phyloP scores from a whole-genome alignment of 2,329 filamentous ascomycete species.

The Cladobotryum protrusum region DNA sequence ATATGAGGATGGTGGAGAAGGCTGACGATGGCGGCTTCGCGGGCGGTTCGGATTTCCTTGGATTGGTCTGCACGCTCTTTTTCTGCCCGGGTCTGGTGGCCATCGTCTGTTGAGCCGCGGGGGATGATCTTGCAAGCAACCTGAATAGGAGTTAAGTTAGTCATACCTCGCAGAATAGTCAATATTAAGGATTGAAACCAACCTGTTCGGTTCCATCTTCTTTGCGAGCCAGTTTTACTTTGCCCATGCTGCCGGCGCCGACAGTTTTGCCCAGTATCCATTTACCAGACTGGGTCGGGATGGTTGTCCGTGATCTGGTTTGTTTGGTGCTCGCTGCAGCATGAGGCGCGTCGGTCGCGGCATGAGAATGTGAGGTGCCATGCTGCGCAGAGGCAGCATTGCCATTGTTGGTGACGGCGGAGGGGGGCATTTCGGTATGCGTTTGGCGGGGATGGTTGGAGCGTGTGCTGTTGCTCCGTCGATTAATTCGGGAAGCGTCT shows the following conservation, averaged over 20 bases:
- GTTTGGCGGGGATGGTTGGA: slow-evolving; percentile 33
- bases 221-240: slow-evolving; percentile 92
- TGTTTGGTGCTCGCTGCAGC: slow-evolving; percentile 39
- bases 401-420: slow-evolving; percentile 48
- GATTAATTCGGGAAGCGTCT: slow-evolving; percentile 33
- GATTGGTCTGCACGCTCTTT: slow-evolving; percentile 90
- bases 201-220: slow-evolving; percentile 88
- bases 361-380: slow-evolving; percentile 35
- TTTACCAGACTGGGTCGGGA: slow-evolving; percentile 83
- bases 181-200: slow-evolving; percentile 21
- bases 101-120: slow-evolving; percentile 80
- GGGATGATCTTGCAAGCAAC: slow-evolving; percentile 97
- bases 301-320: slow-evolving; percentile 65
- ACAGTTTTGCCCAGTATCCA: slow-evolving; percentile 97
- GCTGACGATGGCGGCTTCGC: slow-evolving; percentile 93
- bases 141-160: slow-evolving; percentile 35
- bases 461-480: slow-evolving; percentile 46
- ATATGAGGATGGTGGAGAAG: slow-evolving; percentile 93
- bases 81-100: slow-evolving; percentile 62
- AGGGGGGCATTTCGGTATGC: slow-evolving; percentile 43
- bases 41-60: slow-evolving; percentile 89
- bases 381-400: slow-evolving; percentile 46
- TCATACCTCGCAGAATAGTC: not conserved
- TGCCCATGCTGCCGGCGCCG: slow-evolving; percentile 96
- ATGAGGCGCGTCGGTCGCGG: slow-evolving; percentile 29